A percentile compares a stretch with the other conserved stretches of the same genome.
Conservation (phyloP, 352 stramenopile species). For the Phytopythium oedochilum region DNA sequence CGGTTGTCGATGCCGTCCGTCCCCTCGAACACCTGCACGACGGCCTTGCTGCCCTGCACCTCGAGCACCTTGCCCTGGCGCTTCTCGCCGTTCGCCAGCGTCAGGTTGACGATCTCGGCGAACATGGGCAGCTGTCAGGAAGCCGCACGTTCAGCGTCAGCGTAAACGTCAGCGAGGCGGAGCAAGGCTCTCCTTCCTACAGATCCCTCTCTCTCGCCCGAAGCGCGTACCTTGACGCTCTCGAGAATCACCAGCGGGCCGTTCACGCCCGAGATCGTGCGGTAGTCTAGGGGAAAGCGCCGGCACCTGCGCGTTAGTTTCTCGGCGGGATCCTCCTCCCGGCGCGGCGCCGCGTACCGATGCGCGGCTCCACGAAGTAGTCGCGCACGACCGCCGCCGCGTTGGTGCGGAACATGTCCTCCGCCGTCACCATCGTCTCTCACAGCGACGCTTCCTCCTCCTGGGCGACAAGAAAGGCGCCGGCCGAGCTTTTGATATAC, state of each 20-base stretch:
- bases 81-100: slow-evolving; percentile 94
- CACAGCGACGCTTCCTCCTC: not conserved
- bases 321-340: no score
- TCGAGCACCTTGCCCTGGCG: slow-evolving; percentile 94
- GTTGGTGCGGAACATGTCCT: slow-evolving; percentile 71
- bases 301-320: slow-evolving; percentile 8
- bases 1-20: slow-evolving; percentile 99
- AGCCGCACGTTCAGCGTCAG: not conserved
- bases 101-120: slow-evolving; percentile 99
- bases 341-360: slow-evolving; percentile 47
- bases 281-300: slow-evolving; percentile 71
- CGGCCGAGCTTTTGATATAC: no score
- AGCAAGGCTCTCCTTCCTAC: no score
- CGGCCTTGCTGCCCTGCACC: slow-evolving; percentile 95
- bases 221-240: slow-evolving; percentile 95
- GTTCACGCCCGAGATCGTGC: slow-evolving; percentile 98
- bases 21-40: slow-evolving; percentile 97
- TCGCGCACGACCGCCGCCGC: slow-evolving; percentile 77
- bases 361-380: slow-evolving; percentile 83
- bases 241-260: slow-evolving; percentile 98
- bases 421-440: slow-evolving; percentile 49
- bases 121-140: slow-evolving; percentile 96
- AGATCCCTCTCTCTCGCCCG: no score
- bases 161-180: not conserved
- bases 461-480: not conserved